Evolutionary conservation across 2,329 filamentous ascomycete genomes (phyloP).

Genomic region (Tolypocladium sp.): DNA sequence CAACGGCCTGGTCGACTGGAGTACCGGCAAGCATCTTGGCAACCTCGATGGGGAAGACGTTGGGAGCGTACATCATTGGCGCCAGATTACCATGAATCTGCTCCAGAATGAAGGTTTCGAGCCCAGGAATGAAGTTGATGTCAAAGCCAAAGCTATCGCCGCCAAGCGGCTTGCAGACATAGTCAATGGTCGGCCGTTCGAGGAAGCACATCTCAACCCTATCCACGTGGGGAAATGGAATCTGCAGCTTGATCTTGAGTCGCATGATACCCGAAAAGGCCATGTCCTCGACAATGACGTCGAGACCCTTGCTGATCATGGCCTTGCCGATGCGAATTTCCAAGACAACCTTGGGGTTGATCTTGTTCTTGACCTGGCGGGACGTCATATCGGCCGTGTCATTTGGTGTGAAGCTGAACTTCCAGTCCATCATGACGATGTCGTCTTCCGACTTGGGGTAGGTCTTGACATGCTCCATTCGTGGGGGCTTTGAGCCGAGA

Average conservation of each 20-base stretch:
- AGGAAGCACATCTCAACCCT: constrained; percentile 93
- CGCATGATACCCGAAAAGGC: constrained; percentile 93
- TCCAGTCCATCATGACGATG: constrained; percentile 98
- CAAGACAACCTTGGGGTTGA: constrained; percentile 93
- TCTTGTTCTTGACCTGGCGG: constrained; percentile 84
- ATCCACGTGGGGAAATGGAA: constrained; percentile 92
- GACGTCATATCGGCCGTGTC: constrained; percentile 87
- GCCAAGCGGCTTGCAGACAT: constrained; percentile 94
- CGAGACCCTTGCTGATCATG: constrained; percentile 91
- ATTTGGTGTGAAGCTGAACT: constrained; percentile 97
- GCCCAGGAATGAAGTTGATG: constrained; percentile 96
- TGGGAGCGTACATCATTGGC: constrained; percentile 97
- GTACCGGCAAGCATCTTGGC: constrained; percentile 96
- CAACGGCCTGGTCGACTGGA: constrained; percentile 89
- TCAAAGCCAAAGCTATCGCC: constrained; percentile 95
- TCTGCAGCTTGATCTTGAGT: constrained; percentile 93
- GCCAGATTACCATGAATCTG: constrained; percentile 89
- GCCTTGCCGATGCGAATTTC: constrained; percentile 94
- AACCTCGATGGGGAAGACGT: constrained; percentile 96
- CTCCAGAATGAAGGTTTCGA: constrained; percentile 89
- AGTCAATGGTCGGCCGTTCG: constrained; percentile 82
- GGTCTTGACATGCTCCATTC: constrained; percentile 96
- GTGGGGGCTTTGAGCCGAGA: constrained; percentile 86
- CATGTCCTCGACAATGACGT: constrained; percentile 98
- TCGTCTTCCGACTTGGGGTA: constrained; percentile 95